Evolutionary conservation across 768 basidiomycete genomes (phyloP).

Genomic region (Rhizopogon vesiculosus): DNA sequence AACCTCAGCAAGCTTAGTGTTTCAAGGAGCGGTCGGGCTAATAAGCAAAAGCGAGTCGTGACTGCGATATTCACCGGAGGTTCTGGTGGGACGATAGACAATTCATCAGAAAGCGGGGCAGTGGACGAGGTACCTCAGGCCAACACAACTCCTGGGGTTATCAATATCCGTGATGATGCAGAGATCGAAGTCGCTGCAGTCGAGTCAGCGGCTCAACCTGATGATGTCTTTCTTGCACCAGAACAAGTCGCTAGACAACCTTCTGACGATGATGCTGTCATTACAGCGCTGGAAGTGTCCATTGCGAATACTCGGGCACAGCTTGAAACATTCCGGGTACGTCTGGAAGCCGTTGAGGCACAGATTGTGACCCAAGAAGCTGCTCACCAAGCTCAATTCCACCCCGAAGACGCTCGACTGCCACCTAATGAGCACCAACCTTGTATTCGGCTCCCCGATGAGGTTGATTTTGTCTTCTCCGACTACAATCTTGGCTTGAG

Average conservation of each 20-base stretch:
- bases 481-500: conserved; percentile 4
- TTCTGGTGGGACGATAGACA: not conserved
- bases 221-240: not conserved
- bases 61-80: conserved; percentile 26
- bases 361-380: conserved; percentile 15
- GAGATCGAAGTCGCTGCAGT: not conserved
- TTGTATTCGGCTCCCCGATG: not conserved
- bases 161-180: not conserved
- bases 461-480: not conserved
- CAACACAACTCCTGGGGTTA: not conserved
- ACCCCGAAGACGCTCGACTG: not conserved
- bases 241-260: not conserved
- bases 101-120: not conserved
- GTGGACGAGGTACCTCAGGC: not conserved
- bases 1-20: not conserved
- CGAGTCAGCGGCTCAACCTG: not conserved
- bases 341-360: conserved; percentile 22
- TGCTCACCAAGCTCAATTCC: not conserved
- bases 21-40: not conserved
- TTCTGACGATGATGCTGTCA: not conserved
- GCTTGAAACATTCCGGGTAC: conserved; percentile 20
- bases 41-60: conserved; percentile 15
- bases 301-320: conserved; percentile 18
- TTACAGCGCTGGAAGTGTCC: conserved; percentile 20
- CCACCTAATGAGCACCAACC: not conserved